Evolutionary conservation across 352 stramenopile species (phyloP), one percentile per base, ranked within the genome.

Genomic region (Globisporangium cederbergense): DNA sequence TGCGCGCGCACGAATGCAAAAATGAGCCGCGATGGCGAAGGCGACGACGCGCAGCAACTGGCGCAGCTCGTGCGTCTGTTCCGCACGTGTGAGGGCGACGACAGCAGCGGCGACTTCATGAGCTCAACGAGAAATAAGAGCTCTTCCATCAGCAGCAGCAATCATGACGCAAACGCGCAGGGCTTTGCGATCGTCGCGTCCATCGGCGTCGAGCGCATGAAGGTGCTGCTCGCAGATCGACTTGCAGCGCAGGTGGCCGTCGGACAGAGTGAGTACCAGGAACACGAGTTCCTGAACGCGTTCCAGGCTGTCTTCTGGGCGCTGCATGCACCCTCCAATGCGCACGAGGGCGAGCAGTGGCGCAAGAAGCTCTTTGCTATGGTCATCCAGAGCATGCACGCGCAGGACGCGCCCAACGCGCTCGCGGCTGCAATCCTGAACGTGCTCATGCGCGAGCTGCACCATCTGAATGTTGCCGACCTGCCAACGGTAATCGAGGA

Each of bases 221-320:
- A 68, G 45, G 62, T 28, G 4, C 22, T 61, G 66, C 66, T 83
- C 14, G 18, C 50, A 4, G 40, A 64, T 14, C 67, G 61, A 0
- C 65, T 81, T 9, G 57, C 63, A n/a, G 50, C 45, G 4, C 65
- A 78, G 42, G 34, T 46, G 10, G 65, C 50, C 0, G 56, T 67
- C 28, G 70, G 70, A n/a, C 75, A 73, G 55, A 78, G 70, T 47
- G 55, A 59, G 11, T 79, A 77, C 68, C n/a, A 71, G 62, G 59
- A 67, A 62, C 58, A 58, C 62, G 55, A 67, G 62, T 70, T 78
- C 71, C 51, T 70, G 38, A 56, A 64, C 57, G 60, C 51, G 66
- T n/a, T 84, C 47, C 64, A 77, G 40, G 74, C 72, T 14, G 60
- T 72, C 0, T 72, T 84, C n/a, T 84, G 76, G 76, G 70, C 66